These are phyloP conservation scores for Eucalyptus paniculata DNA, from an alignment of 345 rosid species.

Conservation along the genomic window DNA sequence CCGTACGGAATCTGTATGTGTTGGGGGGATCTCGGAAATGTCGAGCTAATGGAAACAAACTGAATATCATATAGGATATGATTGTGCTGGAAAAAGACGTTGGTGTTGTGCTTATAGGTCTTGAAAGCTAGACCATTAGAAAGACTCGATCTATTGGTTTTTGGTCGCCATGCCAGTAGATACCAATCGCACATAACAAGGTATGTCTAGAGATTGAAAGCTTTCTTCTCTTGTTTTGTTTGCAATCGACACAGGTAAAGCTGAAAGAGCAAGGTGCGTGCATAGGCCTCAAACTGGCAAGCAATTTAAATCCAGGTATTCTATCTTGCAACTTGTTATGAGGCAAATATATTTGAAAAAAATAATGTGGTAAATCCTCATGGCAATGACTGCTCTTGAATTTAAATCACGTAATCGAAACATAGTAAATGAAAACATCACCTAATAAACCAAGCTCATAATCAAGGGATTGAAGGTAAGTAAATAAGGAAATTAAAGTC, in stretches of 20 bases:
- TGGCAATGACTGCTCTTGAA: not conserved
- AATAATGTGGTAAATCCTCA: not conserved
- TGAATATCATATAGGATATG: not conserved
- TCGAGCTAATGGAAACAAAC: no score
- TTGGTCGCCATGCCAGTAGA: rapidly evolving
- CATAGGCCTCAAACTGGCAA: rapidly evolving
- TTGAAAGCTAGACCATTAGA: not conserved
- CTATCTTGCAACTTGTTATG: not conserved
- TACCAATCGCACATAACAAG: rapidly evolving
- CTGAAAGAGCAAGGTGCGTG: not conserved
- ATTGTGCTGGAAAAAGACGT: not conserved
- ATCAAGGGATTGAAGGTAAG: no score
- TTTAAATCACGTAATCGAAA: not conserved
- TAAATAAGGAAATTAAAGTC: no score
- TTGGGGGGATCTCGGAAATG: no score
- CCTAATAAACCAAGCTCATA: no score
- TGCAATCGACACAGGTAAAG: not conserved
- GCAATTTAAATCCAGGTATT: not conserved
- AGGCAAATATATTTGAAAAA: not conserved
- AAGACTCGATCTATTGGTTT: not conserved
- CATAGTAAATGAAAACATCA: no score
- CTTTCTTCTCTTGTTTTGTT: not conserved
- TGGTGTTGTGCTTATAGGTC: not conserved
- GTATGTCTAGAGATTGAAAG: not conserved
- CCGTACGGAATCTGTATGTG: rapidly evolving